Evolutionary conservation across 2,329 filamentous ascomycete genomes (phyloP).

Genomic region (Aspergillus terreus): DNA sequence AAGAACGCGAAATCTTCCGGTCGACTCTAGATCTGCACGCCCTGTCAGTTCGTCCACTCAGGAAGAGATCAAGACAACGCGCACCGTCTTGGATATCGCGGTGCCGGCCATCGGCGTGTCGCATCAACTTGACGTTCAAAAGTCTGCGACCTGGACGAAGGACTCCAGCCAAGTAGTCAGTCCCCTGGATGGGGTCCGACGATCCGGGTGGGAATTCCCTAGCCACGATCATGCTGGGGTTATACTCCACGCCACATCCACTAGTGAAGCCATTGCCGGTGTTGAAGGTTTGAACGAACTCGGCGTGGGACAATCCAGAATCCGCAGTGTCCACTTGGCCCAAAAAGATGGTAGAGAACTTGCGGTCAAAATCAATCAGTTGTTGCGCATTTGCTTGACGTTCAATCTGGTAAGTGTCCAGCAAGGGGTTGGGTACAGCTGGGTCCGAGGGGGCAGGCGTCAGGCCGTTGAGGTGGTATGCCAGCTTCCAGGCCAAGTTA

Average conservation of each 20-base stretch:
- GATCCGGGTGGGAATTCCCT: slow-evolving; percentile 13
- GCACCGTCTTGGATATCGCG: slow-evolving; percentile 33
- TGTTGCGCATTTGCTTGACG: slow-evolving; percentile 31
- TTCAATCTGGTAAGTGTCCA: slow-evolving; percentile 34
- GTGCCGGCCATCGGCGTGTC: slow-evolving; percentile 31
- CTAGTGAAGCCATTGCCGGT: slow-evolving; percentile 33
- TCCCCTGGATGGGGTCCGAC: slow-evolving; percentile 13
- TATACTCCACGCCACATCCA: slow-evolving; percentile 35
- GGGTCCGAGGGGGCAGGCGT: slow-evolving; percentile 13
- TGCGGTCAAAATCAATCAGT: slow-evolving; percentile 35
- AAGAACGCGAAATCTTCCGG: slow-evolving; percentile 31
- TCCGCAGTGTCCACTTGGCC: slow-evolving; percentile 26
- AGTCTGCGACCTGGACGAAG: slow-evolving; percentile 31
- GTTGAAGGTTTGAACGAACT: slow-evolving; percentile 31
- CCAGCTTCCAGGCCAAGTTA: slow-evolving; percentile 40
- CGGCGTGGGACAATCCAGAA: slow-evolving; percentile 25
- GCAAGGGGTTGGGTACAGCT: slow-evolving; percentile 9
- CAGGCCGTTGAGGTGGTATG: slow-evolving; percentile 31
- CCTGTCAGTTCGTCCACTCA: too few relatives aligned
- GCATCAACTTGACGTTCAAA: slow-evolving; percentile 26
- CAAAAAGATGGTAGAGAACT: slow-evolving; percentile 34
- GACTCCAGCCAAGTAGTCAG: slow-evolving; percentile 28
- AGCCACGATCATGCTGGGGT: slow-evolving; percentile 22
- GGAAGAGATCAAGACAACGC: slow-evolving; percentile 1
- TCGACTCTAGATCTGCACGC: slow-evolving; percentile 28